Conservation (phyloP, 495 filamentous ascomycete genomes). For the Aspergillus asperescens region DNA sequence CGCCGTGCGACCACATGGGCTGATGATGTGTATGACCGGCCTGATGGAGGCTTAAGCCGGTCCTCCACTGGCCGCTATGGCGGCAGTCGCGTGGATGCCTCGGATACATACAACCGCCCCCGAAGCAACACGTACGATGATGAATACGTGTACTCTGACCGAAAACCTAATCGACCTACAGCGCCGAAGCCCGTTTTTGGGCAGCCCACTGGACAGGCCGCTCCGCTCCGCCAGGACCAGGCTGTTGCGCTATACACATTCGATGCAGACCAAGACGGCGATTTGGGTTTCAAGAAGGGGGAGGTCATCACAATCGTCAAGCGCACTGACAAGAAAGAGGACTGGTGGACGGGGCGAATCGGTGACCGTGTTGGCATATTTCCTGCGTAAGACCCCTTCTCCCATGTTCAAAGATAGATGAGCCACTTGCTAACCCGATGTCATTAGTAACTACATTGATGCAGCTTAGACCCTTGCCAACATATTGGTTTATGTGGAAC, state of each 20-base stretch:
- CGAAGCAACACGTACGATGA: conserved; percentile 49
- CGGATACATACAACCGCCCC: conserved; percentile 44
- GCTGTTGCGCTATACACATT: conserved; percentile 88
- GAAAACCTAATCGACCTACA: conserved; percentile 59
- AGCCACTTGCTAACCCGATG: conserved; percentile 16
- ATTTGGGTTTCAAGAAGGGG: conserved; percentile 94
- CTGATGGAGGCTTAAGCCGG: conserved; percentile 43
- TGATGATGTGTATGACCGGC: conserved; percentile 81
- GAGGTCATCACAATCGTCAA: conserved; percentile 97
- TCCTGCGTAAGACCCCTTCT: conserved; percentile 40
- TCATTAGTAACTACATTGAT: conserved; percentile 43
- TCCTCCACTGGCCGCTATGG: conserved; percentile 45
- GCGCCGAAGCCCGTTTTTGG: conserved; percentile 84
- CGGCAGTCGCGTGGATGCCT: conserved; percentile 31
- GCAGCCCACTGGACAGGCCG: conserved; percentile 48
- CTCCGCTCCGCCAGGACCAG: conserved; percentile 69
- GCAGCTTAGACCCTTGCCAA: conserved; percentile 24
- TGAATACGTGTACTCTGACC: conserved; percentile 57
- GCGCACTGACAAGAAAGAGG: conserved; percentile 87
- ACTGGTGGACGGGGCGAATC: conserved; percentile 75
- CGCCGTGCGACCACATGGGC: conserved; percentile 76
- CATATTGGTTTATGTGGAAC: conserved; percentile 23
- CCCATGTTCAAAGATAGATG: not conserved
- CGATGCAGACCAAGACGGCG: conserved; percentile 87
- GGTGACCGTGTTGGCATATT: conserved; percentile 62